A percentile compares a stretch with the other conserved stretches of the same genome.
phyloP scores from a whole-genome alignment of 176 grass and related monocot genomes.

The Puya raimondii region DNA sequence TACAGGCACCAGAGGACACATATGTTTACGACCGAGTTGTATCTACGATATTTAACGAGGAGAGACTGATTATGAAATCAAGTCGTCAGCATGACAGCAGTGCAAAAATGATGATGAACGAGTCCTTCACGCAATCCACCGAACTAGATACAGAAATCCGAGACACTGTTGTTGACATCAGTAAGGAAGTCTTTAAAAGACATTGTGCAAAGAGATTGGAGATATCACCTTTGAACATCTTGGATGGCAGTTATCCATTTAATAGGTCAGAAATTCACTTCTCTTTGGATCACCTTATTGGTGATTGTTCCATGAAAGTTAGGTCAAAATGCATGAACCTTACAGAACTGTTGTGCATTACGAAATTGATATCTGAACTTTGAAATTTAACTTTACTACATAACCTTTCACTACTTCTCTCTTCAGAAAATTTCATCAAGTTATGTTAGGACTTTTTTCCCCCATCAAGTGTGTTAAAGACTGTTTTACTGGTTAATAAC shows the following conservation, averaged over 20 bases:
- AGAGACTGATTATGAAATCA: slow-evolving; percentile 55
- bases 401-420: too few relatives aligned
- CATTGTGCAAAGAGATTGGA: slow-evolving; percentile 95
- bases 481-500: too few relatives aligned
- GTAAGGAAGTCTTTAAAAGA: slow-evolving; percentile 88
- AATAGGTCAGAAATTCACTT: slow-evolving; percentile 42
- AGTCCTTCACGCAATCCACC: slow-evolving; percentile 18
- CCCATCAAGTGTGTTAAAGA: too few relatives aligned
- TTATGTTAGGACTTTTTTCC: too few relatives aligned
- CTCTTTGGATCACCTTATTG: slow-evolving; percentile 22
- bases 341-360: too few relatives aligned
- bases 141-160: slow-evolving; percentile 57
- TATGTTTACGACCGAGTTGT: slow-evolving; percentile 90
- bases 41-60: slow-evolving; percentile 85
- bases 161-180: slow-evolving; percentile 66
- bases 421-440: too few relatives aligned
- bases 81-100: slow-evolving; percentile 44
- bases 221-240: slow-evolving; percentile 56
- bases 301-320: neutral
- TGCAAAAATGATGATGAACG: slow-evolving; percentile 38
- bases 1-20: slow-evolving; percentile 80
- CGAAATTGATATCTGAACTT: too few relatives aligned
- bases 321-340: too few relatives aligned
- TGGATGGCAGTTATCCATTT: slow-evolving; percentile 43
- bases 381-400: too few relatives aligned